A percentile compares a stretch with the other conserved stretches of the same genome.
phyloP scores from a whole-genome alignment of 805 yeast species.

The Zygotorulaspora florentina region DNA sequence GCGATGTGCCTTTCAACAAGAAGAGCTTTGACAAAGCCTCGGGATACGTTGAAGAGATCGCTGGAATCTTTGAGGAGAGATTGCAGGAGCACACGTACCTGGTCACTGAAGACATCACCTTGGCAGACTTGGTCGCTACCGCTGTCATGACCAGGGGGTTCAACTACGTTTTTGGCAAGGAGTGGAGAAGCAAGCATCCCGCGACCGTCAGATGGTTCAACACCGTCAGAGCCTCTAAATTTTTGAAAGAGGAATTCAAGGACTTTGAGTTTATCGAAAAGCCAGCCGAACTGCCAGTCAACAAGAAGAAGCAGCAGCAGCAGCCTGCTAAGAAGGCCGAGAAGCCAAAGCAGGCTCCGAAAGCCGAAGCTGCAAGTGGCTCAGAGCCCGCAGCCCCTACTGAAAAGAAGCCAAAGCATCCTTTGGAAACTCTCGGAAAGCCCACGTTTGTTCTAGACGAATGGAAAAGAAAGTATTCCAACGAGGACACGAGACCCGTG shows the following conservation, averaged over 20 bases:
- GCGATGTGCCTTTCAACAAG: slow-evolving; percentile 78
- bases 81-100: slow-evolving; percentile 62
- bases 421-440: slow-evolving; percentile 79
- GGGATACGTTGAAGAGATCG: slow-evolving; percentile 39
- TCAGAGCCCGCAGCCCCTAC: slow-evolving; percentile 30
- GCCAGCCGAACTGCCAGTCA: slow-evolving; percentile 43
- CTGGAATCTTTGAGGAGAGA: slow-evolving; percentile 51
- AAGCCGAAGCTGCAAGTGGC: slow-evolving; percentile 25
- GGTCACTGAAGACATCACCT: slow-evolving; percentile 64
- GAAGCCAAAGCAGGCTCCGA: slow-evolving; percentile 26
- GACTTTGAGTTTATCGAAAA: slow-evolving; percentile 56
- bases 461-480: slow-evolving; percentile 95
- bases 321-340: slow-evolving; percentile 21
- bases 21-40: slow-evolving; percentile 48
- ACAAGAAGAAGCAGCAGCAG: slow-evolving; percentile 44
- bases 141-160: slow-evolving; percentile 33
- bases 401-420: slow-evolving; percentile 81
- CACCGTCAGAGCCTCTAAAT: slow-evolving; percentile 47
- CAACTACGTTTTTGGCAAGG: slow-evolving; percentile 53
- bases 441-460: slow-evolving; percentile 70
- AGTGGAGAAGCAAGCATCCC: slow-evolving; percentile 63
- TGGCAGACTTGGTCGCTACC: slow-evolving; percentile 30
- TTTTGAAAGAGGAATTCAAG: slow-evolving; percentile 44
- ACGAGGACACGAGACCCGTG: slow-evolving; percentile 90
- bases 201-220: slow-evolving; percentile 67